Evolutionary conservation across 1,284 basidiomycete species (phyloP), one percentile per base, ranked within the genome.

Genomic region (Boletus holoroseus): DNA sequence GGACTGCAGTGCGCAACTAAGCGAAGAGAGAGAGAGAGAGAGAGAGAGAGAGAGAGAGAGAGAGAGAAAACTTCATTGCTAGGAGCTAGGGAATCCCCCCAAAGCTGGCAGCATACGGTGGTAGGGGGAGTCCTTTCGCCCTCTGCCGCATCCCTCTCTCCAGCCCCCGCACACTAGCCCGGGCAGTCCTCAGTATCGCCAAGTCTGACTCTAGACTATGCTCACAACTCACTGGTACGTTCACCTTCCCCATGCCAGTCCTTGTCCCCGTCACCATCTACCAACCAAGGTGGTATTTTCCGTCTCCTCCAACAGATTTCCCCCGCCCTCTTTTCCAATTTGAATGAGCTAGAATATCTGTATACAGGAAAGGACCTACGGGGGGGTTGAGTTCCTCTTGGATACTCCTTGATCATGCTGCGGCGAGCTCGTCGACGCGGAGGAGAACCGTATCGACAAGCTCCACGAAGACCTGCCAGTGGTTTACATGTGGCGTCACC

Each of bases 341-440:
- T n/a, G n/a, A n/a, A 91, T 43, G 88, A 94, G 64, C 81, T 97
- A 40, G 92, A 95, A 64, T 93, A 88, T 62, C 81, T 93, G 3
- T 94, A 93, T 64, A 92, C 91, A 1, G 89, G 83, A n/a, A 83
- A 87, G 63, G 90, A 88, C 16, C 81, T 93, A 51, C n/a, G 89
- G 88, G 28, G 86, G 87, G 59, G 89, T 94, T 57, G 89, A 92
- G 58, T 93, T 94, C 71, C 80, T 94, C 15, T 91, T 89, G 61
- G 90, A 91, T 57, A 78, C 83, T 31, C 73, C 78, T 9, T 80
- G 82, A 43, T 71, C 73, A 16, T 73, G 71, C n/a, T n/a, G n/a
- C n/a, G n/a, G n/a, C 6, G 72, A 68, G 15, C 50, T 51, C 39
- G 60, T 70, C 4, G 55, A 75, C 52, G 76, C 76, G 0, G 86